Evolutionary conservation across 495 filamentous ascomycete species (phyloP), one percentile per base, ranked within the genome.

Genomic region (Neurospora sp.): DNA sequence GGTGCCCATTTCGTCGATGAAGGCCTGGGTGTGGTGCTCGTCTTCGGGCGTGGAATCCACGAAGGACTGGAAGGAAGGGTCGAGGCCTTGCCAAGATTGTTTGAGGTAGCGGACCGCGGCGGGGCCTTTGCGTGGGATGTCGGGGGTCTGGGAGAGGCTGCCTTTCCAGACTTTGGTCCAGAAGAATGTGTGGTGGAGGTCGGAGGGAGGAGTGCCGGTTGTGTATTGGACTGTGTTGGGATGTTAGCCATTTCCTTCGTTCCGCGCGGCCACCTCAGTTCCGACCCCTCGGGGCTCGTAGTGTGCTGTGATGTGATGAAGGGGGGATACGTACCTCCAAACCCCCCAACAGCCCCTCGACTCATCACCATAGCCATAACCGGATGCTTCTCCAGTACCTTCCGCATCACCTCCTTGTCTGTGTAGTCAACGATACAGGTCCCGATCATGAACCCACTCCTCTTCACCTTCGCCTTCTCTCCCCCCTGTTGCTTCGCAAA

Each of bases 1-100:
- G 34, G 77, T 79, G n/a, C 78, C 76, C n/a, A 88, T 77, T 28
- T 77, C 70, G 7, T 84, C 78, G n/a, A 73, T 71, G 48, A 71
- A 74, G 13, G 71, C 75, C 0, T 48, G 39, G 38, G 69, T 84
- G 28, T 62, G 28, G 0, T 28, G 1, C 0, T 62, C 28, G 66
- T 81, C 83, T 11, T 86, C 85, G 2, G 83, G 81, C 4, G 87
- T 80, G 80, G 79, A 82, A 69, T 82, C 75, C 39, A 83, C 78
- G 24, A 82, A 78, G 15, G 77, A 85, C 43, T 81, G 78, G 75
- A 83, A 81, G 3, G 83, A 83, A 45, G 87, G 84, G 6, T 73
- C 77, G 31, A 84, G 80, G 3, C 48, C 73, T 11, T 78, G 76
- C 1, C 79, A 77, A 70, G 76, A 79, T 76, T 80, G 76, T 72